Conservation (phyloP, 2,329 filamentous ascomycete species). For the Clonostachys chloroleuca region DNA sequence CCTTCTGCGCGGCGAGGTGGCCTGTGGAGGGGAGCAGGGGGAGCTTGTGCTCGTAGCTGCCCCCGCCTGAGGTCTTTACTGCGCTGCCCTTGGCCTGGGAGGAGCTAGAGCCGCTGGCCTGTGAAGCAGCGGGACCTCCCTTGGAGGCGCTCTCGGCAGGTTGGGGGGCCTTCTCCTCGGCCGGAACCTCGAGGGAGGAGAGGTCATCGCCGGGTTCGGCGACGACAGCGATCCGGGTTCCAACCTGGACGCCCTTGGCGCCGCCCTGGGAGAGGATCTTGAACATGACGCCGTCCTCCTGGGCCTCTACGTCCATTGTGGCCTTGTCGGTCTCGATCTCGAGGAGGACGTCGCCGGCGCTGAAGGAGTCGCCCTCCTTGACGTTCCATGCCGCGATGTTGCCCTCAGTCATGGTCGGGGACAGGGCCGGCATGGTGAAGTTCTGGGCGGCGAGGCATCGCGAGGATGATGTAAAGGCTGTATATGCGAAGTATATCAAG, state of each 20-base stretch:
- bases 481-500: background rate
- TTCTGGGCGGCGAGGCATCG: conserved; percentile 71
- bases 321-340: conserved; percentile 95
- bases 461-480: conserved; percentile 62
- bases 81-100: conserved; percentile 1
- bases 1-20: conserved; percentile 75
- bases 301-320: conserved; percentile 90
- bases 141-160: conserved; percentile 11
- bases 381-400: conserved; percentile 83
- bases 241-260: conserved; percentile 73
- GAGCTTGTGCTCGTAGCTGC: conserved; percentile 61
- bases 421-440: conserved; percentile 87
- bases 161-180: conserved; percentile 49
- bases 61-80: conserved; percentile 30
- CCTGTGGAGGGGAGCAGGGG: conserved; percentile 80
- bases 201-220: conserved; percentile 81
- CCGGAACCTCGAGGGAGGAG: conserved; percentile 67
- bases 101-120: background rate
- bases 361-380: conserved; percentile 81
- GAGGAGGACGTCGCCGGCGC: conserved; percentile 79
- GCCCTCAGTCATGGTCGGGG: conserved; percentile 90
- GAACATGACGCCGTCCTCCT: conserved; percentile 81
- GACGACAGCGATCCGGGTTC: conserved; percentile 75
- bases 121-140: conserved; percentile 8
- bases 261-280: conserved; percentile 76